Percentiles rank a stretch among this genome's conserved stretches.
Conservation (phyloP, 768 basidiomycete species). For the Russula virescens region DNA sequence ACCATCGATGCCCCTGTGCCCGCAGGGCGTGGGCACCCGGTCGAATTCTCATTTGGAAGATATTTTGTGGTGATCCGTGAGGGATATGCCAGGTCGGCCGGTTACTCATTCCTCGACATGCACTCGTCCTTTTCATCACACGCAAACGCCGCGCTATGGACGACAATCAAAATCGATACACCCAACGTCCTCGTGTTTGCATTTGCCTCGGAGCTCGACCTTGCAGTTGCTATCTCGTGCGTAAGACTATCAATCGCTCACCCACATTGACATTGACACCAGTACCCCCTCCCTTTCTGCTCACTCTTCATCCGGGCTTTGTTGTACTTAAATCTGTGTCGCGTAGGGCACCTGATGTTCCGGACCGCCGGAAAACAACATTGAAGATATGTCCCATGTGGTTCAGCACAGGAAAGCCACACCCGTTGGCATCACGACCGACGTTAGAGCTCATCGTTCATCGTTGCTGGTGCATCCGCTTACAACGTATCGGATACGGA, state of each 20-base stretch:
- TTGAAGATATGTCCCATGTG: constrained; percentile 10
- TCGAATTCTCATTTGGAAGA: neutral
- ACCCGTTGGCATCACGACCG: constrained; percentile 5
- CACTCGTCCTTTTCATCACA: neutral
- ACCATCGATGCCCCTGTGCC: neutral
- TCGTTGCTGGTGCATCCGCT: constrained; percentile 4
- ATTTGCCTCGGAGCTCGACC: constrained; percentile 15
- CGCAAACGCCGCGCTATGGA: constrained; percentile 6
- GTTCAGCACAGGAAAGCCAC: constrained; percentile 12
- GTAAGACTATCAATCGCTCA: neutral
- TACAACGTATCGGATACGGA: constrained; percentile 18
- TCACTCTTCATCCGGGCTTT: too few species aligned
- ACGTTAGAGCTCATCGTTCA: neutral
- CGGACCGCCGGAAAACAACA: neutral
- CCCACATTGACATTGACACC: too few species aligned
- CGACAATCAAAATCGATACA: constrained; percentile 7
- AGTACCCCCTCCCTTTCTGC: neutral
- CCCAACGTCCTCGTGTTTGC: constrained; percentile 15
- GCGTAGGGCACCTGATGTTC: neutral
- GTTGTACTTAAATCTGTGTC: neutral
- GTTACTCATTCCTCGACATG: constrained; percentile 11
- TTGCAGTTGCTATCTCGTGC: constrained; percentile 14
- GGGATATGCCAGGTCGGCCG: constrained; percentile 7
- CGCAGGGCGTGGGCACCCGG: neutral
- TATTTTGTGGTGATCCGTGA: neutral